Evolutionary conservation across 805 yeast genomes (phyloP), one percentile per base, ranked within the genome.

Genomic region (Cephaloascus fragrans): DNA sequence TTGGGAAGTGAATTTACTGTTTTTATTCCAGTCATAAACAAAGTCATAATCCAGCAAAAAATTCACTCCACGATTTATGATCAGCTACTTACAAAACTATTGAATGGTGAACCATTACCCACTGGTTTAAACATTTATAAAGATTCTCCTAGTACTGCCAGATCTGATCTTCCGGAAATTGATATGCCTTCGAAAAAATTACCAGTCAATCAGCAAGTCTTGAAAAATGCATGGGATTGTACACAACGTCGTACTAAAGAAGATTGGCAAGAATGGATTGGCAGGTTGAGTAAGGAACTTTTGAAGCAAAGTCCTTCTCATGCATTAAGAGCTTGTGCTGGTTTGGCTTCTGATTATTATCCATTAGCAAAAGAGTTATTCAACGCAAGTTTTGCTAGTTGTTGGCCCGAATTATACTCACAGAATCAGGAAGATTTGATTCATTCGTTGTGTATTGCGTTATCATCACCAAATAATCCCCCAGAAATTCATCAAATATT

Each of bases 191-290:
- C 81, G 3, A 78, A 82, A 49, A 85, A 85, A 49, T 63, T 90
- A 9, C 89, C 95, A 0, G 79, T 76, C 14, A 73, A 75, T 43
- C 77, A 75, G 36, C 72, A 67, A 32, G 73, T 75, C 0, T 65
- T 93, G 49, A 81, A 85, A 50, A 75, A 77, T 34, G 86, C 89
- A 1, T 93, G 98, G 97, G 96, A 88, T 48, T 83, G 95, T 19
- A 75, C 84, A 18, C 90, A 86, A 47, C 76, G 90, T 46, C 74
- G 94, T 38, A 86, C 97, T 0, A 80, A 80, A 48, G 97, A 89
- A 49, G 98, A 93, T 48, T 93, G 98, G 98, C 90, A 84, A 49
- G 97, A 93, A 53, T 93, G 99, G 99, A 78, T 88, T 46, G 75
- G 95, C 42, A 69, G 93, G 42, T 66, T 93, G 36, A 80, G 93